phyloP scores from a whole-genome alignment of 148 eudicot species.

The Camellia sinensis region DNA sequence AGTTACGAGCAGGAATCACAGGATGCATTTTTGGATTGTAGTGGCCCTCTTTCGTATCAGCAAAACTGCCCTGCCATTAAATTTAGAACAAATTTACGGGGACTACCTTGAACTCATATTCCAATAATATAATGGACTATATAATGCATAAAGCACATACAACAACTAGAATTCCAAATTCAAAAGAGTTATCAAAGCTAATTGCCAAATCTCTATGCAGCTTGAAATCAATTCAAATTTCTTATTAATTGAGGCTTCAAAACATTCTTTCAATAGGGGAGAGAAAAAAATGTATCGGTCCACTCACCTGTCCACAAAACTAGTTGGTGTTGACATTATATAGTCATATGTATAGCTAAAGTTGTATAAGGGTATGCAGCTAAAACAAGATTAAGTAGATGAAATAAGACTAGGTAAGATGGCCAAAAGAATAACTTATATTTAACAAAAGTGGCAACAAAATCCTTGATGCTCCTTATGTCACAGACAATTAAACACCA shows the following conservation, averaged over 20 bases:
- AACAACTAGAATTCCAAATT: too few species aligned
- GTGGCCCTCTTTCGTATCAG: neutral
- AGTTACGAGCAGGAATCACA: constrained; percentile 58
- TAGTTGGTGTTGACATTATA: constrained; percentile 81
- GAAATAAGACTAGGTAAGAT: too few species aligned
- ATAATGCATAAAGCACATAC: too few species aligned
- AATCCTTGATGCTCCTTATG: too few species aligned
- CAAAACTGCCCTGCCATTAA: too few species aligned
- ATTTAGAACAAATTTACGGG: too few species aligned
- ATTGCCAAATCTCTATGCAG: neutral
- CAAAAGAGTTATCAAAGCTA: too few species aligned
- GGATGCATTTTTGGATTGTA: constrained; percentile 96
- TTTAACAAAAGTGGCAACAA: too few species aligned
- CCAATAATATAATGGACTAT: too few species aligned
- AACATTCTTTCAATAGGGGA: neutral
- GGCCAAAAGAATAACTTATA: too few species aligned
- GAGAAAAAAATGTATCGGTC: constrained; percentile 13
- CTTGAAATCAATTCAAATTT: neutral
- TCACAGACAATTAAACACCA: neutral
- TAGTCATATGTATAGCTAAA: constrained; percentile 93
- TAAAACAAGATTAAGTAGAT: constrained; percentile 17
- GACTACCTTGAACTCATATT: too few species aligned
- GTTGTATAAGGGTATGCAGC: constrained; percentile 52
- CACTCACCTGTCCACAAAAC: constrained; percentile 87
- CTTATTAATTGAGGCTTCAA: neutral